phyloP scores from a whole-genome alignment of 768 basidiomycete species.

The Lyophyllum atratum region DNA sequence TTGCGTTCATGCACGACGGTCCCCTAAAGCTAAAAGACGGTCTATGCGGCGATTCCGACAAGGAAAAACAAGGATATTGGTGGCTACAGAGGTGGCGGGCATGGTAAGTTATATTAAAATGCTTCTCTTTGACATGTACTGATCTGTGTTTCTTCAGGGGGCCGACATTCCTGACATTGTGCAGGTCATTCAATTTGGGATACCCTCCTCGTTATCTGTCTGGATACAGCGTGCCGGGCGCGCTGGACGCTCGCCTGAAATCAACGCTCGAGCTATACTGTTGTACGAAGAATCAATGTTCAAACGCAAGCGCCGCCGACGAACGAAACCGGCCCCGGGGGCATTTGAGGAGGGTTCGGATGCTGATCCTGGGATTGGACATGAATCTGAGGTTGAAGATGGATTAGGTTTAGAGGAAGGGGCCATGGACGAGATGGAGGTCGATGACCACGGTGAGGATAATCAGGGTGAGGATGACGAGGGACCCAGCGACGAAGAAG shows the following conservation, averaged over 20 bases:
- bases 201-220: constrained; percentile 29
- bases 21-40: constrained; percentile 18
- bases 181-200: constrained; percentile 36
- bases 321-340: too few relatives aligned
- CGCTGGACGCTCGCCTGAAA: constrained; percentile 20
- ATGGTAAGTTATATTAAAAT: constrained; percentile 29
- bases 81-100: constrained; percentile 37
- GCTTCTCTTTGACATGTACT: not conserved
- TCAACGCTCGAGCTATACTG: constrained; percentile 28
- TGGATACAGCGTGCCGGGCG: constrained; percentile 35
- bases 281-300: constrained; percentile 29
- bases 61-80: constrained; percentile 24
- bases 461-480: not conserved
- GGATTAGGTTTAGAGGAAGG: not conserved
- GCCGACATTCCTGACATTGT: constrained; percentile 37
- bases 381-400: not conserved
- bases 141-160: constrained; percentile 19
- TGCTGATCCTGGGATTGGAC: too few relatives aligned
- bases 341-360: too few relatives aligned
- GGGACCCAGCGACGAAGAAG: constrained; percentile 4
- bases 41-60: constrained; percentile 25
- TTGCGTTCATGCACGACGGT: constrained; percentile 26
- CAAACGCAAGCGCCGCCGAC: constrained; percentile 6
- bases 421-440: not conserved
- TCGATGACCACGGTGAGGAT: not conserved